Base-by-base conservation (phyloP, 306 rosid species). In the Ochetophila trinervis region DNA sequence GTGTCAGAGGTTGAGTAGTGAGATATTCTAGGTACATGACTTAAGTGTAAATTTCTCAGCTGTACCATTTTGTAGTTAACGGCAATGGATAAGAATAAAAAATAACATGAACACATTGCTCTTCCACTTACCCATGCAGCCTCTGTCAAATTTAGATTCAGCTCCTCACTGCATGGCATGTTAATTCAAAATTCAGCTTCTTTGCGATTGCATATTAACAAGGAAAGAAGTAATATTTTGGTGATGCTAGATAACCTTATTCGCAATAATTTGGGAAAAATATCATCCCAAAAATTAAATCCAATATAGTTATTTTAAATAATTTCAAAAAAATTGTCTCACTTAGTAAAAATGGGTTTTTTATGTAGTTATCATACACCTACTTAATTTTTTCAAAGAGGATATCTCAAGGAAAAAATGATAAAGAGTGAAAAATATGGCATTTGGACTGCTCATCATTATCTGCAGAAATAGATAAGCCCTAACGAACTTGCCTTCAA, bases 61-160 rank as follows among this genome's bases (percentile, higher is more conserved):
- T 30, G 42, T 7, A 21, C 35, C 44, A 32, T 23, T 18, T 6
- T 21, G 51, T 45, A 65, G 57, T 66, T 63, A 22, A 35, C 63
- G 65, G n/a, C 35, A 65, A 27, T 53, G 54, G 63, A 42, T 61
- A 30, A 30, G 32, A 36, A 44, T 55, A 19, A 22, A 59, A 68
- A 50, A 24, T 63, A 14, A 53, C 22, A 63, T 55, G 53, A 32
- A 69, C 35, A 70, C 23, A 42, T 5, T 52, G 51, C 8, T 23
- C 37, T 22, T 35, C 57, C 74, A 67, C 88, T 83, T 83, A 93
- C 97, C 99, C 97, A 90, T 9, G 97, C 97, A 47, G 97, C 97
- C 82, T 90, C 97, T 11, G 94, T 83, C 79, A 93, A 78, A 83
- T 93, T 90, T 54, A 93, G 85, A 82, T 84, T 53, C 80, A 93